Evolutionary conservation across 192 early-diverging fungal genomes (phyloP).

Genomic region (Backusella parvicylindrica): DNA sequence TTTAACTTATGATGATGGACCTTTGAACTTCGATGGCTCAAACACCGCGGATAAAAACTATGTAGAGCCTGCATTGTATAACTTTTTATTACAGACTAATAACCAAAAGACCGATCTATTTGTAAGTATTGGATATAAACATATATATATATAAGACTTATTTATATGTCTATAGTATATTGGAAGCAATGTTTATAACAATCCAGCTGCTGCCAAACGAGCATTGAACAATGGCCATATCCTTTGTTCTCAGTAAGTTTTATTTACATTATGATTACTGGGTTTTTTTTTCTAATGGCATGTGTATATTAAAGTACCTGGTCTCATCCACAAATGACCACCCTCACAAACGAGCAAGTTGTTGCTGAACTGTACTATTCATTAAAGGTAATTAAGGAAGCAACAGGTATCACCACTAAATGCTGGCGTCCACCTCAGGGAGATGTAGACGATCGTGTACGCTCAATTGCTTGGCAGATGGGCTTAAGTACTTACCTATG

Average conservation of each 20-base stretch:
- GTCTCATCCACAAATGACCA: constrained; percentile 47
- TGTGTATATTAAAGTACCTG: constrained; percentile 28
- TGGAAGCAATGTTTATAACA: constrained; percentile 29
- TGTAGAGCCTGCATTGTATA: constrained; percentile 28
- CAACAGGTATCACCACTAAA: constrained; percentile 42
- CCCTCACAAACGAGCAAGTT: constrained; percentile 51
- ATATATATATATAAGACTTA: background rate
- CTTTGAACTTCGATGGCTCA: constrained; percentile 1
- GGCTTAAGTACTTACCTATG: constrained; percentile 30
- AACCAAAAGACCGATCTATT: constrained; percentile 38
- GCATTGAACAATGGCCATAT: constrained; percentile 45
- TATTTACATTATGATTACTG: constrained; percentile 11
- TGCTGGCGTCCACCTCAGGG: constrained; percentile 55
- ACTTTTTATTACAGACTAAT: constrained; percentile 27
- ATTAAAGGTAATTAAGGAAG: constrained; percentile 36
- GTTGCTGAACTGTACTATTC: constrained; percentile 51
- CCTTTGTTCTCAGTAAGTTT: constrained; percentile 33
- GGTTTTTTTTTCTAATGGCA: background rate
- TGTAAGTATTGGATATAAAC: constrained; percentile 4
- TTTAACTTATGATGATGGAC: constrained; percentile 45
- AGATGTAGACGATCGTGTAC: constrained; percentile 57
- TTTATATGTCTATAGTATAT: constrained; percentile 11
- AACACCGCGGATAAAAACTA: constrained; percentile 1
- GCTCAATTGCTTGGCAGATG: constrained; percentile 43
- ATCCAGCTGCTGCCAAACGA: constrained; percentile 18